A percentile compares a stretch with the other conserved stretches of the same genome.
Conservation (phyloP, 768 basidiomycete genomes). For the Tricholoma sp. region DNA sequence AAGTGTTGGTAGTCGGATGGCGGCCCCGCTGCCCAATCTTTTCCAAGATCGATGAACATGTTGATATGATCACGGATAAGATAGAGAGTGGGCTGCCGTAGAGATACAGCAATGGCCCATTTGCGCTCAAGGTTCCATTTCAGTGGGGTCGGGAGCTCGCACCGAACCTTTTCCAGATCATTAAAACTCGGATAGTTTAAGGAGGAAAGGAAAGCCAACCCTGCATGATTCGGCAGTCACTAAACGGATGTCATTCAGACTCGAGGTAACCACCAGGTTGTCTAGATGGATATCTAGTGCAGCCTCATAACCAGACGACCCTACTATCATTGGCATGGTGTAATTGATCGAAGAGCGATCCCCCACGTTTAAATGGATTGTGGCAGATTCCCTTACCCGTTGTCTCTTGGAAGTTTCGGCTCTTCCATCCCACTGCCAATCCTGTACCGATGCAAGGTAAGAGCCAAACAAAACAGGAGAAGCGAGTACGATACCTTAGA, state of each 20-base stretch:
- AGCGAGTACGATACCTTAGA: constrained; percentile 58
- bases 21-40: constrained; percentile 86
- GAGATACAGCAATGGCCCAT: constrained; percentile 72
- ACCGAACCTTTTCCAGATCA: constrained; percentile 43
- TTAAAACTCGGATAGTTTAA: background rate
- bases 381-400: constrained; percentile 59
- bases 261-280: constrained; percentile 70
- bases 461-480: background rate
- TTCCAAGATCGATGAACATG: constrained; percentile 88
- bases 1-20: constrained; percentile 78
- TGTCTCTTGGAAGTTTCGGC: constrained; percentile 41
- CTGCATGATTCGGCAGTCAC: constrained; percentile 74
- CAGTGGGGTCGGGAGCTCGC: constrained; percentile 75
- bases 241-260: constrained; percentile 82
- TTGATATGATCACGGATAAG: constrained; percentile 91
- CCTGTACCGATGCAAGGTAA: constrained; percentile 34
- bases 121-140: constrained; percentile 75
- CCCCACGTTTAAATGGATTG: constrained; percentile 68
- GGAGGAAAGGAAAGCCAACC: constrained; percentile 32
- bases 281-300: constrained; percentile 80
- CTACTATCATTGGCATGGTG: constrained; percentile 75
- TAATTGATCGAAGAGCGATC: constrained; percentile 85
- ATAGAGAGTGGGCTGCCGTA: constrained; percentile 70
- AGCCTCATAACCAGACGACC: constrained; percentile 70
- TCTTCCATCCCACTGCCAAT: constrained; percentile 89